phyloP scores from a whole-genome alignment of 768 basidiomycete species.

The Suillus luteus region DNA sequence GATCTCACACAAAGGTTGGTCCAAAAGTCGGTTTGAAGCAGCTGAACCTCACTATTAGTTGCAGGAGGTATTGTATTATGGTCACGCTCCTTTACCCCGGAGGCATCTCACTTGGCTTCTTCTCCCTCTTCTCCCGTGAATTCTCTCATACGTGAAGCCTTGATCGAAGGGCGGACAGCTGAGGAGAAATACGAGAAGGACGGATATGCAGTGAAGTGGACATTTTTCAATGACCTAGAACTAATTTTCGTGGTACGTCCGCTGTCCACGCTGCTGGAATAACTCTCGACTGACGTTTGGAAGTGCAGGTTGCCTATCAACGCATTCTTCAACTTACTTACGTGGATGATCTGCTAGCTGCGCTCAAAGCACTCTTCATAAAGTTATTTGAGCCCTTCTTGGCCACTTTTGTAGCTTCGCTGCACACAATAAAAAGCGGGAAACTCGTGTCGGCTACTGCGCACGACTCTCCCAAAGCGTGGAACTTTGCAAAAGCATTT shows the following conservation, averaged over 20 bases:
- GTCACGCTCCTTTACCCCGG: conserved; percentile 93
- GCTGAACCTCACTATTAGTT: conserved; percentile 15
- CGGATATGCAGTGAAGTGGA: conserved; percentile 93
- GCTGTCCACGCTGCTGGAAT: conserved; percentile 4
- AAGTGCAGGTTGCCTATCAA: conserved; percentile 86
- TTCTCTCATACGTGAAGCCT: conserved; percentile 83
- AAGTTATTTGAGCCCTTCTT: conserved; percentile 86
- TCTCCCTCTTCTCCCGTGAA: conserved; percentile 84
- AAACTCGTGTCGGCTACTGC: conserved; percentile 39
- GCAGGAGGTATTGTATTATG: conserved; percentile 91
- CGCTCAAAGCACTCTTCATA: conserved; percentile 83
- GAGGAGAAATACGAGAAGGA: conserved; percentile 91
- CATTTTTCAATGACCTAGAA: conserved; percentile 92
- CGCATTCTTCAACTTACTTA: conserved; percentile 94
- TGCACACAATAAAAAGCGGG: conserved; percentile 60
- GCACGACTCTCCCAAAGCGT: conserved; percentile 42
- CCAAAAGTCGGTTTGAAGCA: background rate
- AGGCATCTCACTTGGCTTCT: conserved; percentile 66
- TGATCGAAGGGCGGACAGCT: conserved; percentile 85
- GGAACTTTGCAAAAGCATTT: conserved; percentile 73
- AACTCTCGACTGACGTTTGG: conserved; percentile 11
- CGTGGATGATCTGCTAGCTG: conserved; percentile 81
- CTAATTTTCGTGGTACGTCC: conserved; percentile 90
- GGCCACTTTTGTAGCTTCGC: conserved; percentile 77
- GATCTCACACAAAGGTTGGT: conserved; percentile 86